Base-by-base conservation (phyloP, 1,284 basidiomycete genomes). In the Porodaedalea pini region DNA sequence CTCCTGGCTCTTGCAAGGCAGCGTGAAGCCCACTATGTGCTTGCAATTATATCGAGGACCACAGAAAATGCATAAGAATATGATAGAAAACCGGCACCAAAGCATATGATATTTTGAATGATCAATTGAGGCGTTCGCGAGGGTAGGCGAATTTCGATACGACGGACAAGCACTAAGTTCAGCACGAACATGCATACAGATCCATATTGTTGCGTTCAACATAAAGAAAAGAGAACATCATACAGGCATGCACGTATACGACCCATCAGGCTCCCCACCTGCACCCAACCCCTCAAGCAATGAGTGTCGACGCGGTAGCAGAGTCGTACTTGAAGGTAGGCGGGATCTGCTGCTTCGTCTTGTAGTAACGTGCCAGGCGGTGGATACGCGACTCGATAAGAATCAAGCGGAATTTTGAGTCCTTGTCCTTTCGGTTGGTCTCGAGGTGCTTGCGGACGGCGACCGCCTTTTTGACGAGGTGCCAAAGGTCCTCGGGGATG, bases 401-500 rank as follows among this genome's bases (percentile, higher is more conserved):
- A 80, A 96, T 95, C 70, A 96, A 86, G 73, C 92, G 90, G 86
- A 98, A 98, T 81, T 98, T 98, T 78, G 92, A 94, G 77, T 90
- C 94, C 82, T 92, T 94, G 85, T 98, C 96, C 77, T 95, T 97
- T 73, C 96, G 89, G 92, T 98, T 98, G 69, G 86, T 83, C 79
- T 98, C 94, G 68, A 99, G 86, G 79, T 98, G 96, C 85, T 98
- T 98, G 78, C 96, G 94, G 72, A 99, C 93, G 67, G 92, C 83
- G 73, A 98, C 95, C 73, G 96, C 96, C 88, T 98, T 98, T 89
- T 98, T 98, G 85, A 98, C 90, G 75, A 98, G 88, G 86, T 94
- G 90, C 90, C 94, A 98, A 62, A 98, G 89, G 85, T 98, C 96
- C 86, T 99, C 96, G 69, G 96, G 96, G 80, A 98, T 94, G 78